Conservation (phyloP, 2,329 filamentous ascomycete genomes). For the Plenodomus lindquistii region DNA sequence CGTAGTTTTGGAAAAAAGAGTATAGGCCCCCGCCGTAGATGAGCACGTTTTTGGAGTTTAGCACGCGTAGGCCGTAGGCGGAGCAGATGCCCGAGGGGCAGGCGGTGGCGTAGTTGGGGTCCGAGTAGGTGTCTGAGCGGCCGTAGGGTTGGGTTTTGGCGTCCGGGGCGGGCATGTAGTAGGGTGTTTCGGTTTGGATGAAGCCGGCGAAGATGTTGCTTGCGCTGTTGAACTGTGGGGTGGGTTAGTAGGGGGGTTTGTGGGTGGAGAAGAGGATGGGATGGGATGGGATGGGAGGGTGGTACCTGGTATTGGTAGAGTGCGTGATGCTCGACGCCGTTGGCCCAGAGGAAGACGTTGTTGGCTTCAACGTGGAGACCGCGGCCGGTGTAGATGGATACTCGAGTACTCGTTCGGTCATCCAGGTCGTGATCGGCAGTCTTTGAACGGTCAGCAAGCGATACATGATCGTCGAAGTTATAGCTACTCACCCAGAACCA, state of each 20-base stretch:
- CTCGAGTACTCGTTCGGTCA: slow-evolving; percentile 69
- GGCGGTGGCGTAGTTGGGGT: slow-evolving; percentile 68
- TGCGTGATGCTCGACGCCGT: slow-evolving; percentile 63
- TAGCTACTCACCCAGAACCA: slow-evolving; percentile 71
- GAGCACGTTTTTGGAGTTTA: slow-evolving; percentile 60
- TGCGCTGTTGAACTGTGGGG: slow-evolving; percentile 63
- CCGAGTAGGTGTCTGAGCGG: slow-evolving; percentile 56
- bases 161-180: slow-evolving; percentile 81
- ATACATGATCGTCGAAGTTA: not conserved
- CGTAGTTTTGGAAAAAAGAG: slow-evolving; percentile 70
- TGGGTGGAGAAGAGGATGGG: not conserved
- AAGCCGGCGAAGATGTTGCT: slow-evolving; percentile 78
- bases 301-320: slow-evolving; percentile 76
- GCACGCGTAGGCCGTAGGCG: slow-evolving; percentile 67
- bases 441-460: slow-evolving; percentile 14
- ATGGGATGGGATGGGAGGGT: not conserved
- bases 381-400: slow-evolving; percentile 84
- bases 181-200: slow-evolving; percentile 89
- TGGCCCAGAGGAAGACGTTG: slow-evolving; percentile 64
- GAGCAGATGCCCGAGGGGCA: slow-evolving; percentile 29
- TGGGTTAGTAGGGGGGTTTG: not conserved
- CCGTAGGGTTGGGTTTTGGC: slow-evolving; percentile 66
- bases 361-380: slow-evolving; percentile 73
- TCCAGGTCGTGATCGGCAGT: slow-evolving; percentile 92
- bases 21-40: slow-evolving; percentile 70